Evolutionary conservation across 805 yeast species (phyloP), one percentile per base, ranked within the genome.

Genomic region (Saccharomycopsis selenospora): DNA sequence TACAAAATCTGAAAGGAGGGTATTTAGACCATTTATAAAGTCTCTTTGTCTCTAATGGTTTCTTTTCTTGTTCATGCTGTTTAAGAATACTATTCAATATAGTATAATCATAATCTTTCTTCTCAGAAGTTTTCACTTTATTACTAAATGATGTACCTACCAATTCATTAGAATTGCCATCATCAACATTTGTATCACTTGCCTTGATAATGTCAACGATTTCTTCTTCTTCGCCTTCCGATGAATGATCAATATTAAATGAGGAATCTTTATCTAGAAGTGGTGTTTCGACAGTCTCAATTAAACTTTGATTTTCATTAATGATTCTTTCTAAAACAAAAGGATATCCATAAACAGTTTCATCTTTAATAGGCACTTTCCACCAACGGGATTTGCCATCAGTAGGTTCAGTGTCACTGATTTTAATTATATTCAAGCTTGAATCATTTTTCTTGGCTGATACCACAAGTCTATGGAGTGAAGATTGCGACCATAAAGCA

Each of bases 1-100:
- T 68, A 0, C 79, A 71, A 56, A 76, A 75, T 47, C 82, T 59
- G 55, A 72, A 76, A 1, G 82, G 81, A 4, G 81, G 82, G 36
- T 68, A 66, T 33, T 65, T 63, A 0, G 80, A 65, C 63, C 72
- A 66, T 17, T 58, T 62, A 48, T 61, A 67, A 5, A 52, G 40
- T 14, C 43, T 49, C 25, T 27, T 36, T 2, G 55, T 46, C 2
- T 1, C 22, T 29, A 20, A 11, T 41, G 4, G 24, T 42, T 42
- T 43, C 10, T 47, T 30, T 20, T 11, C 24, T 6, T 49, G 46
- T 20, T 11, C 24, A 11, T 49, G 46, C 36, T 36, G 36, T 8
- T 44, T 43, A 22, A 48, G 29, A 18, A 44, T 24, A 22, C 36
- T 40, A 8, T 43, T 20, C 25, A 48, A 29, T 20, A 33, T 14